These are phyloP conservation scores for Nemania sp. DNA, from an alignment of 2,329 filamentous ascomycete species.

Conservation along the genomic window DNA sequence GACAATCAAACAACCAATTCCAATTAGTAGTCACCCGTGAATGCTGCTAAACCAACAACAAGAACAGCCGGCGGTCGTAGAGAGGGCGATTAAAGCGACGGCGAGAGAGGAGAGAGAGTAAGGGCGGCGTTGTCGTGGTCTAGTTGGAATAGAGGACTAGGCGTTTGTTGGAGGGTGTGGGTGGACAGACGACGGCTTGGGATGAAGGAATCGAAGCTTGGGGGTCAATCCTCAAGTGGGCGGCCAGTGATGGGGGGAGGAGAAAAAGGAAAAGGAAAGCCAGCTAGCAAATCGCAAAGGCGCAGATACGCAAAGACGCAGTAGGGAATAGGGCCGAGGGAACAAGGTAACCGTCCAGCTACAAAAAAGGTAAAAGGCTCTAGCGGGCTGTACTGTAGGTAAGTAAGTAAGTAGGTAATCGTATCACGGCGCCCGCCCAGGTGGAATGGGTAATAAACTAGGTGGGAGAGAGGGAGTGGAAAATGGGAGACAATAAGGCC, in stretches of 20 bases:
- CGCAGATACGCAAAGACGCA: not conserved
- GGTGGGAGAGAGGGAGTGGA: constrained; percentile 15
- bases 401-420: constrained; percentile 20
- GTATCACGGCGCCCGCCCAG: constrained; percentile 34
- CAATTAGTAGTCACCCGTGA: constrained; percentile 15
- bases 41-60: constrained; percentile 3
- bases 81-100: constrained; percentile 16
- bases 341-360: constrained; percentile 23
- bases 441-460: constrained; percentile 30
- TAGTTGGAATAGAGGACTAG: not conserved
- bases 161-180: constrained; percentile 13
- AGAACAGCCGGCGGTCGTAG: not conserved
- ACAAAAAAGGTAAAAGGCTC: too few relatives aligned
- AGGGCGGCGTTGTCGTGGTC: constrained; percentile 9
- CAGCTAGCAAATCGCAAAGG: constrained; percentile 15
- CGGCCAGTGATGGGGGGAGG: constrained; percentile 24
- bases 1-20: constrained; percentile 7
- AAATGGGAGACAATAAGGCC: constrained; percentile 41
- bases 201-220: constrained; percentile 28
- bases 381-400: constrained; percentile 22
- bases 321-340: constrained; percentile 29
- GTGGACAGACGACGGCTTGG: constrained; percentile 8
- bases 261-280: constrained; percentile 26
- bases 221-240: constrained; percentile 31
- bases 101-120: not conserved